Evolutionary conservation across 352 stramenopile genomes (phyloP).

Genomic region (Pythium chondricola): DNA sequence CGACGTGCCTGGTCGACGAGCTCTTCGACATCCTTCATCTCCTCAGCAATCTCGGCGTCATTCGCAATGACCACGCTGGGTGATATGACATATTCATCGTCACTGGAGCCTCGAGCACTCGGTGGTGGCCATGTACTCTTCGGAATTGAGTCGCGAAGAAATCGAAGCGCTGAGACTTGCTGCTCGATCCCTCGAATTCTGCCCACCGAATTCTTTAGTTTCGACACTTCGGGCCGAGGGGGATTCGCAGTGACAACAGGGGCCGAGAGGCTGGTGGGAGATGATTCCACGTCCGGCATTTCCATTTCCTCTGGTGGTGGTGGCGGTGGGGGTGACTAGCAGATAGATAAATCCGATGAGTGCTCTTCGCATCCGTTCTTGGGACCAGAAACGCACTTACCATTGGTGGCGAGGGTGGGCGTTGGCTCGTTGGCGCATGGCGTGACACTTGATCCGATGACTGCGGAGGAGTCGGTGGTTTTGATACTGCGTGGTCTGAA

Average conservation of each 20-base stretch:
- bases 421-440: too few species aligned
- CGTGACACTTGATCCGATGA: too few species aligned
- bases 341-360: neutral
- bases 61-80: too few species aligned
- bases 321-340: conserved; percentile 39
- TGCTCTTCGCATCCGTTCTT: too few species aligned
- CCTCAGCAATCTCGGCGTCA: conserved; percentile 15
- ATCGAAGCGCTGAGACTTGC: conserved; percentile 16
- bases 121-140: neutral
- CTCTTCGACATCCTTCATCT: conserved; percentile 49
- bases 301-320: conserved; percentile 46
- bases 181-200: conserved; percentile 12
- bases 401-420: neutral
- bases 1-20: conserved; percentile 40
- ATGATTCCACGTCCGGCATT: too few species aligned
- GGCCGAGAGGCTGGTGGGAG: too few species aligned
- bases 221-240: too few species aligned
- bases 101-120: conserved; percentile 1
- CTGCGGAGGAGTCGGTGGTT: too few species aligned
- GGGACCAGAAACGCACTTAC: neutral
- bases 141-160: conserved; percentile 2
- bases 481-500: too few species aligned
- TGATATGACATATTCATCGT: too few species aligned
- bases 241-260: too few species aligned
- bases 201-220: conserved; percentile 23